Percentiles rank a stretch among this genome's conserved stretches.
These are phyloP conservation scores for Tolypocladium endophyticum DNA, from an alignment of 2,329 filamentous ascomycete species.

Conservation along the genomic window DNA sequence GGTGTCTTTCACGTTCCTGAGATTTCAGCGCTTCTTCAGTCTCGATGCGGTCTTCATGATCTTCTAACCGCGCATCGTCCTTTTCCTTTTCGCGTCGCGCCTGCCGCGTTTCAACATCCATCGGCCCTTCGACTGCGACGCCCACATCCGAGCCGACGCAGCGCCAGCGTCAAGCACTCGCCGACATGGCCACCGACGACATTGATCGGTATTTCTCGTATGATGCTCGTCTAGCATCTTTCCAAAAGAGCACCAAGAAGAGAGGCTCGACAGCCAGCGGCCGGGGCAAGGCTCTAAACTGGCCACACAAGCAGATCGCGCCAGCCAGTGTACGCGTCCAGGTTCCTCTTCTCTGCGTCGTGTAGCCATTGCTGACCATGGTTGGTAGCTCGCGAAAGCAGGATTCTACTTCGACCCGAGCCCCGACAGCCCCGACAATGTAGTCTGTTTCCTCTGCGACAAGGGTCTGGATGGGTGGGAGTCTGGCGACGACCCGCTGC, in stretches of 20 bases:
- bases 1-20: background rate
- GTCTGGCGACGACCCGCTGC: constrained; percentile 67
- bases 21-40: background rate
- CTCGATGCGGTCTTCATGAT: constrained; percentile 2
- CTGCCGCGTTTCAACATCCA: constrained; percentile 2
- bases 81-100: constrained; percentile 6
- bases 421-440: constrained; percentile 71
- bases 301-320: constrained; percentile 56
- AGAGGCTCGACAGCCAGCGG: constrained; percentile 54
- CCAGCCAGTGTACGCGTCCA: constrained; percentile 17
- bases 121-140: background rate
- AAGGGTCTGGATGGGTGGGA: constrained; percentile 90
- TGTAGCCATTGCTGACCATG: constrained; percentile 10
- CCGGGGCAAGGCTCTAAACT: constrained; percentile 48
- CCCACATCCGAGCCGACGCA: constrained; percentile 8
- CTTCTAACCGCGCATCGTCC: background rate
- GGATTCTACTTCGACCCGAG: constrained; percentile 85
- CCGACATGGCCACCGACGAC: constrained; percentile 22
- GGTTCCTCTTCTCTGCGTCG: background rate
- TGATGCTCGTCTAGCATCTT: constrained; percentile 71
- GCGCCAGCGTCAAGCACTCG: constrained; percentile 7
- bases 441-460: constrained; percentile 77
- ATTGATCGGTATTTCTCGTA: constrained; percentile 48
- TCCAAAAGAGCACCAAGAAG: constrained; percentile 58
- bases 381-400: constrained; percentile 66